Evolutionary conservation across 2,329 filamentous ascomycete genomes (phyloP), one percentile per base, ranked within the genome.

Genomic region (Fusarium longipes): DNA sequence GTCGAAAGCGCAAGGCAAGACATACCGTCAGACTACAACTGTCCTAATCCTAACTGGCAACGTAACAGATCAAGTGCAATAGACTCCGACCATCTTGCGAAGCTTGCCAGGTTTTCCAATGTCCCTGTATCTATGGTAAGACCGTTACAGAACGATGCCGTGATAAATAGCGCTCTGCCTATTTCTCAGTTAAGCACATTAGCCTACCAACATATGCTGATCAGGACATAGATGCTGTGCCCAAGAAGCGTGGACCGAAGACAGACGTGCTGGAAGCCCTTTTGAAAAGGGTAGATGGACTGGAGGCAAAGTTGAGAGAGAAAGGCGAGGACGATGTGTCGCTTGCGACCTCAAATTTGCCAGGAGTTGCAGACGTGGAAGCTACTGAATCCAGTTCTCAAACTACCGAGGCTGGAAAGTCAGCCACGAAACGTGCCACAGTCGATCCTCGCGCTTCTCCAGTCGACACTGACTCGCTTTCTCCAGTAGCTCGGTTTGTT

Each of bases 231-330:
- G 93, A 97, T 82, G 93, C 93, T 25, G 88, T 96, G 18, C 93
- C 93, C 1, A 96, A 96, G 80, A 96, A 96, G 77, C 86, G 93
- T 76, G 93, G 93, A 0, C 93, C 93, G 4, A 97, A 97, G 79
- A 96, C 93, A 27, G 93, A 97, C 76, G 92, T 96, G 6, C 82
- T 96, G 30, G 93, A 96, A 77, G 92, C 93, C 2, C 81, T 96
- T 10, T 76, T 96, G 60, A 96, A 95, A 78, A 86, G 93, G 52
- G 93, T 96, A 3, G 93, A 96, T 76, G 93, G 93, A 2, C 82
- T 96, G 49, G 93, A 96, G 77, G 92, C 91, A 74, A 88, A 90
- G 65, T 82, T 96, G 36, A 92, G 93, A 75, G 88, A 91, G 66
- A 87, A 89, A 73, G 89, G 88, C 68, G 77, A 78, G 12, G 76